A percentile compares a stretch with the other conserved stretches of the same genome.
phyloP scores from a whole-genome alignment of 495 filamentous ascomycete genomes.

The Neurospora sp. region DNA sequence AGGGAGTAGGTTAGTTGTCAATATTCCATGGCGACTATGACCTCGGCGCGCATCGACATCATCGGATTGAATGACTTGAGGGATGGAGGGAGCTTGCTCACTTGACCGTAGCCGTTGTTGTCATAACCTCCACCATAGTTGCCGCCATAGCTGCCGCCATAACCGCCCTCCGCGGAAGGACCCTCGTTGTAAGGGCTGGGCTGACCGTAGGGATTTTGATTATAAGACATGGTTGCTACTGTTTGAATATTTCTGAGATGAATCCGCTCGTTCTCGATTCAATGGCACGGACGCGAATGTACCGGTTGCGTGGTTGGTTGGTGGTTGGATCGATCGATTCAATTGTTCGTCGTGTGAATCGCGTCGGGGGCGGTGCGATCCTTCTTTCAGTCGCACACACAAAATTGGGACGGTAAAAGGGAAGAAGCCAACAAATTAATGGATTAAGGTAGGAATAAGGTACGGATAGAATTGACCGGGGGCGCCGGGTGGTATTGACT shows the following conservation, averaged over 20 bases:
- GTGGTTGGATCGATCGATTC: neutral
- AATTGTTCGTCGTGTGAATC: neutral
- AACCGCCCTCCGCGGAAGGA: conserved; percentile 36
- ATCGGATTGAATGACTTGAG: neutral
- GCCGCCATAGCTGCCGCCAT: conserved; percentile 19
- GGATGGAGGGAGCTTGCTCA: conserved; percentile 7
- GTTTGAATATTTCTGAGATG: neutral
- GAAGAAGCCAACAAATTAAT: neutral
- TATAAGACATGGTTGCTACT: conserved; percentile 33
- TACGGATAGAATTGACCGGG: neutral
- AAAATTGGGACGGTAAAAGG: neutral
- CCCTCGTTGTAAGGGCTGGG: conserved; percentile 34
- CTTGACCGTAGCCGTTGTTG: conserved; percentile 16
- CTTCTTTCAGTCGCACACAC: neutral
- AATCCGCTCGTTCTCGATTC: neutral
- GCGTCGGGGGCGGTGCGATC: neutral
- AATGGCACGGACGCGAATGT: neutral
- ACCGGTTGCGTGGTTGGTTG: neutral
- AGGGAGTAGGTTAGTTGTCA: neutral
- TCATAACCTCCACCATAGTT: neutral
- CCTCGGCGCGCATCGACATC: neutral
- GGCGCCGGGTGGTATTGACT: neutral
- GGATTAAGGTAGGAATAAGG: neutral
- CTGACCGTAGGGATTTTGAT: conserved; percentile 21
- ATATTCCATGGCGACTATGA: neutral